Evolutionary conservation across 2,329 filamentous ascomycete genomes (phyloP), one percentile per base, ranked within the genome.

Genomic region (Venturia asperata): DNA sequence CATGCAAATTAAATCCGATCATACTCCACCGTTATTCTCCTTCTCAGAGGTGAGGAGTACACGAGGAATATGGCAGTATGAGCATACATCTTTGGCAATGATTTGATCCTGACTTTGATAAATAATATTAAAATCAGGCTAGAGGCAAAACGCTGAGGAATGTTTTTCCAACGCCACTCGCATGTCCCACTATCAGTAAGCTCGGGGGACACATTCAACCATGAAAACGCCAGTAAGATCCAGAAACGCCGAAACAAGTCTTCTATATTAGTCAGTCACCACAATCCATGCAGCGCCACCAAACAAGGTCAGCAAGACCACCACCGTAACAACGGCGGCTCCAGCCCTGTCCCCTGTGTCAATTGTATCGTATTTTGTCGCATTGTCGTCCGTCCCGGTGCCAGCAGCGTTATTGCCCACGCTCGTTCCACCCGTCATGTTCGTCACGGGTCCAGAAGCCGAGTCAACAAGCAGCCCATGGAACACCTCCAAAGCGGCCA

Each of bases 271-370:
- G 43, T 62, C 60, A 39, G 52, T 37, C 52, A 58, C 19, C 24
- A 58, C 74, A 78, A 84, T 81, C 77, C 82, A 83, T 74, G 78
- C 80, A 55, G 77, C 79, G n/a, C 83, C 84, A 1, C 79, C 79
- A 34, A 87, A 67, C 45, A 89, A 76, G 7, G 79, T 75, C 7
- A 81, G 71, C 1, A 90, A 72, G 3, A 87, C 73, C 6, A 86
- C 61, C 3, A 84, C 73, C 0, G 89, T 92, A 62, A 85, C 68
- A 66, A 91, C 82, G 10, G 83, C 84, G 43, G 89, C 89, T 10
- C 88, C 90, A 9, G 84, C 87, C 67, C 79, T 84, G 71, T 92
- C 89, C 7, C 81, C 85, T 0, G 79, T 80, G 10, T 24, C 61
- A 27, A 65, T 65, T 3, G 64, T 45, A 24, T 65, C 43, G n/a